Evolutionary conservation across 345 rosid species (phyloP).

Genomic region (Lepidium sativum): DNA sequence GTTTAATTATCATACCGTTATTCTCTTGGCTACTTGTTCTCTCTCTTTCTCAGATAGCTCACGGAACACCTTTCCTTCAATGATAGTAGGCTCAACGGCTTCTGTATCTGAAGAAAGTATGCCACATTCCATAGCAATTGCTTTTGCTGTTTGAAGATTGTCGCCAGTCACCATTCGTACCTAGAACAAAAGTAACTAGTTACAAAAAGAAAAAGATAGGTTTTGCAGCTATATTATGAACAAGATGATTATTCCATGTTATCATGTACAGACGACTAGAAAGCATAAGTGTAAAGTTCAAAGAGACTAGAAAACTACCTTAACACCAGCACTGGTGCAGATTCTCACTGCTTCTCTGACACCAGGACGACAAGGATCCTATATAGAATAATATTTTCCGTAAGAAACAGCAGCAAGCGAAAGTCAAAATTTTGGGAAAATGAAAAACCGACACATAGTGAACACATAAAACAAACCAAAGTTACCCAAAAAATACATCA

Average conservation of each 20-base stretch:
- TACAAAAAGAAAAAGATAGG: neutral
- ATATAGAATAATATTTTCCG: slow-evolving; percentile 10
- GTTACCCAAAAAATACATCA: neutral
- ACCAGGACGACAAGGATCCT: slow-evolving; percentile 98
- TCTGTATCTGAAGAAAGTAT: slow-evolving; percentile 59
- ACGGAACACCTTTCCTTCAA: slow-evolving; percentile 88
- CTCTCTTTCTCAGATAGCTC: slow-evolving; percentile 75
- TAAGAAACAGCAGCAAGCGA: neutral
- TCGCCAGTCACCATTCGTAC: slow-evolving; percentile 99
- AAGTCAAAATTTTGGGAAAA: neutral
- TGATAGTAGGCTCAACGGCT: slow-evolving; percentile 46
- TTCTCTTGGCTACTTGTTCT: slow-evolving; percentile 63
- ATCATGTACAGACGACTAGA: no score
- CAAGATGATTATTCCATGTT: no score
- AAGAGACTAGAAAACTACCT: slow-evolving; percentile 42
- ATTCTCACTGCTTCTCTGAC: slow-evolving; percentile 73
- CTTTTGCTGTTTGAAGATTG: slow-evolving; percentile 91
- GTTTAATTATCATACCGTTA: slow-evolving; percentile 44
- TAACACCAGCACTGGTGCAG: slow-evolving; percentile 83
- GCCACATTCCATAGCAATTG: slow-evolving; percentile 95
- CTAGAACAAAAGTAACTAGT: slow-evolving; percentile 26
- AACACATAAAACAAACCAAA: slow-evolving; percentile 7
- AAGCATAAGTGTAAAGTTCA: no score
- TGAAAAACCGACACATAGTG: neutral
- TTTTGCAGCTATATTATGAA: neutral